These are phyloP conservation scores for Lasiosphaeria hispida DNA, from an alignment of 495 filamentous ascomycete genomes.

Conservation along the genomic window DNA sequence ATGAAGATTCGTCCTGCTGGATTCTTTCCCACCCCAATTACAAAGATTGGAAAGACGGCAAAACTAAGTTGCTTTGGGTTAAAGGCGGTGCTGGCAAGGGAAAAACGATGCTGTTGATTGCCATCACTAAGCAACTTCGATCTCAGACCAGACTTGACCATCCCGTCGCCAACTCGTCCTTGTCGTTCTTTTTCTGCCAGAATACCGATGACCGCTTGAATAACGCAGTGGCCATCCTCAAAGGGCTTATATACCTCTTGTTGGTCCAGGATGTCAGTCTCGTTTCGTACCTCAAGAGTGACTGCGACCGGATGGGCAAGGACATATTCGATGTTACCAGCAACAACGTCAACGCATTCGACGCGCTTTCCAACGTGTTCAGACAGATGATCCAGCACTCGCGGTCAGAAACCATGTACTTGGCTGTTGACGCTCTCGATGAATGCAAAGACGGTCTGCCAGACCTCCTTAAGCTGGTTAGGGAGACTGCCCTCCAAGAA, in stretches of 20 bases:
- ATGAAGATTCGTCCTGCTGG: background rate
- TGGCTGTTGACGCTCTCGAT: slow-evolving; percentile 3
- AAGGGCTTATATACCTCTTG: slow-evolving; percentile 3
- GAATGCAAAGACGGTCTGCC: slow-evolving; percentile 2
- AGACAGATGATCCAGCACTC: slow-evolving; percentile 1
- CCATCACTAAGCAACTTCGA: background rate
- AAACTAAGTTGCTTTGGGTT: background rate
- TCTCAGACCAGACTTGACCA: background rate
- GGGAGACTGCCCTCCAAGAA: background rate
- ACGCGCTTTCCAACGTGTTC: slow-evolving; percentile 1
- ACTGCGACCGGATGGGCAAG: background rate
- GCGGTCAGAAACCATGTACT: background rate
- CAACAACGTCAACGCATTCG: background rate
- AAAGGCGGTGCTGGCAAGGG: slow-evolving; percentile 2
- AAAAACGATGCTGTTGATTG: slow-evolving; percentile 4
- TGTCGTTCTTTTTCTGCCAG: slow-evolving; percentile 3
- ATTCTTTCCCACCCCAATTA: background rate
- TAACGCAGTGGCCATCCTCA: background rate
- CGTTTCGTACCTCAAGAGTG: slow-evolving; percentile 3
- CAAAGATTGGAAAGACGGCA: background rate
- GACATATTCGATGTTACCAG: background rate
- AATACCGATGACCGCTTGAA: slow-evolving; percentile 2
- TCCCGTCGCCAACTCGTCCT: background rate
- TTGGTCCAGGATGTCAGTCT: background rate
- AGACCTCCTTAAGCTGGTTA: background rate